Evolutionary conservation across 2,329 filamentous ascomycete genomes (phyloP).

Genomic region (Aspergillus sp.): DNA sequence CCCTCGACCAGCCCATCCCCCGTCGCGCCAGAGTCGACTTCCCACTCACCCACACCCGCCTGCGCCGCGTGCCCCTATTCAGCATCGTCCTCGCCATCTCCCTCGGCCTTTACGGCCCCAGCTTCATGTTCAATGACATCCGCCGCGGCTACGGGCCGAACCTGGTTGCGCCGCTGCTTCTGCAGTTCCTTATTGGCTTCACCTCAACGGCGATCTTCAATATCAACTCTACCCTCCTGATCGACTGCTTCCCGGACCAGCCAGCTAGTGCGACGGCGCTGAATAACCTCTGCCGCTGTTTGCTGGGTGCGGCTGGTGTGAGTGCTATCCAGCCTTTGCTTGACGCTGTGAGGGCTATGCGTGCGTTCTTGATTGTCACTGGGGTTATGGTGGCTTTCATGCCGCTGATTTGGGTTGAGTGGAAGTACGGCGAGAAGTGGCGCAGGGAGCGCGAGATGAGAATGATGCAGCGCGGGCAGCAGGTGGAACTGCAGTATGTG

Average conservation of each 20-base stretch:
- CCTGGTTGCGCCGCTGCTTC: conserved; percentile 36
- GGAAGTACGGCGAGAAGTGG: conserved; percentile 3
- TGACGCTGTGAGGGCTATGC: conserved; percentile 29
- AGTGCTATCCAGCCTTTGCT: conserved; percentile 35
- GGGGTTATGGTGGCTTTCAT: not conserved
- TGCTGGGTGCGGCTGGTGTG: conserved; percentile 37
- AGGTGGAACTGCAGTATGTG: too few relatives aligned
- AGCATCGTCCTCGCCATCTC: conserved; percentile 7
- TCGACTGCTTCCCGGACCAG: conserved; percentile 36
- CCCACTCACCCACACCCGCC: conserved; percentile 6
- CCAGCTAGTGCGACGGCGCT: conserved; percentile 39
- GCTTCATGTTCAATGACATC: conserved; percentile 22
- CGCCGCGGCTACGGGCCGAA: conserved; percentile 20
- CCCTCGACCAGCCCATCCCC: not conserved
- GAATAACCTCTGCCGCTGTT: conserved; percentile 39
- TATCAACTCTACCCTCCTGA: conserved; percentile 37
- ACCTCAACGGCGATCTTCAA: conserved; percentile 36
- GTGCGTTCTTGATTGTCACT: not conserved
- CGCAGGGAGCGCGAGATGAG: not conserved
- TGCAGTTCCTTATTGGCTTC: conserved; percentile 42
- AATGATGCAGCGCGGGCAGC: not conserved
- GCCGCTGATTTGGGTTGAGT: conserved; percentile 4
- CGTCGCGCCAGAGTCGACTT: not conserved
- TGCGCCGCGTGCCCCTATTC: conserved; percentile 9
- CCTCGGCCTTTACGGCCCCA: conserved; percentile 34